Evolutionary conservation across 345 rosid species (phyloP), one percentile per base, ranked within the genome.

Genomic region (Isatis tinctoria): DNA sequence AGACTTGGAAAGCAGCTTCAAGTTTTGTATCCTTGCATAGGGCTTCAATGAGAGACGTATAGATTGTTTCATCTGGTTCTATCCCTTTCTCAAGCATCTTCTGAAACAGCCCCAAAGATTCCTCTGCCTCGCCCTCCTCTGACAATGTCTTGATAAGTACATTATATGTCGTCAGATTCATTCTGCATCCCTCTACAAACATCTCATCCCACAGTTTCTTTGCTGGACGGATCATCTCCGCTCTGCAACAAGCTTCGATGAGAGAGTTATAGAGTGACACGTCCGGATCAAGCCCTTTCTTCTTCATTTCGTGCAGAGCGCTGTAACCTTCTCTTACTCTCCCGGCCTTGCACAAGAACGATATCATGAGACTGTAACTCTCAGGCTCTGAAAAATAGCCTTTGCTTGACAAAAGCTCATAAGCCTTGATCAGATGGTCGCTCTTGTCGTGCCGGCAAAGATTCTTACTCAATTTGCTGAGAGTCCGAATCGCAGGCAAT

Each of bases 171-270:
- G 75, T 85, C 64, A 82, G 67, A 65, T 91, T 85, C 81, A 87
- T 90, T 28, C 77, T 59, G 69, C 92, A 93, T 20, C 97, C 94
- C 65, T 69, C 82, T 14, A 84, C 82, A 76, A 91, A 91, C 97
- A 91, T 91, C 85, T 93, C 96, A 78, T 89, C 97, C 98, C 98
- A 93, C 69, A 93, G 79, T 75, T 72, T 89, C 80, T 89, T 92
- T 13, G 98, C 98, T 14, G 98, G 97, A 70, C 95, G 96, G 45
- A 90, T 75, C 54, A 90, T 81, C 79, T 88, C 96, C 39, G 87
- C 90, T 75, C 81, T 81, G 69, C 97, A 91, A 67, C 96, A 88
- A 36, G 93, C 91, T 82, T 91, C 98, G 69, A 94, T 83, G 45
- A 94, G 84, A 52, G 79, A 65, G 61, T 91, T 91, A 61, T 94